Conservation (phyloP, 2,329 filamentous ascomycete species). For the Ceratocystis alfenasii region DNA sequence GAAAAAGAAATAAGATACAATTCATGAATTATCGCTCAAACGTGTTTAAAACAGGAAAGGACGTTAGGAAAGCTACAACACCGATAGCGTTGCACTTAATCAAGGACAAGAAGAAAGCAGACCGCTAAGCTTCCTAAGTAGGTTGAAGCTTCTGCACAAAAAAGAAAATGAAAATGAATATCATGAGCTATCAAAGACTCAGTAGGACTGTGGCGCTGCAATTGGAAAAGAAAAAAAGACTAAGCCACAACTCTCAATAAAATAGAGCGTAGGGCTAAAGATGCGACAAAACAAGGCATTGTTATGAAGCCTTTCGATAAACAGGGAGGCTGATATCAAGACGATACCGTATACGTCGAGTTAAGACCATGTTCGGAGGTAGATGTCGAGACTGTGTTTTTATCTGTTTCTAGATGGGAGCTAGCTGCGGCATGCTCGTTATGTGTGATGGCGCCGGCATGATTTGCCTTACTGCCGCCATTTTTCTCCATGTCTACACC, state of each 20-base stretch:
- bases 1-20: neutral
- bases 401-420: neutral
- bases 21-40: conserved; percentile 9
- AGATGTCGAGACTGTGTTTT: neutral
- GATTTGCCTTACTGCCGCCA: conserved; percentile 8
- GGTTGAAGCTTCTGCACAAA: neutral
- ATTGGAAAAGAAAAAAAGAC: neutral
- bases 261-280: neutral
- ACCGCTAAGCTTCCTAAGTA: neutral
- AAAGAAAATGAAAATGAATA: neutral
- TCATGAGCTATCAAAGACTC: neutral
- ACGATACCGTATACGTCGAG: neutral
- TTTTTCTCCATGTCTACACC: conserved; percentile 41
- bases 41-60: neutral
- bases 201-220: neutral
- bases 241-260: neutral
- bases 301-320: neutral
- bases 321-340: neutral
- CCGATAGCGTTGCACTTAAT: neutral
- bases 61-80: neutral
- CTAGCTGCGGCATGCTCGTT: conserved; percentile 13
- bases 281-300: neutral
- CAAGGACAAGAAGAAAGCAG: neutral
- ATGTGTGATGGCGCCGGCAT: conserved; percentile 14
- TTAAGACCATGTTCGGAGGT: conserved; percentile 2